Evolutionary conservation across 768 basidiomycete species (phyloP).

Genomic region (Rhodosporidiobolus sp.): DNA sequence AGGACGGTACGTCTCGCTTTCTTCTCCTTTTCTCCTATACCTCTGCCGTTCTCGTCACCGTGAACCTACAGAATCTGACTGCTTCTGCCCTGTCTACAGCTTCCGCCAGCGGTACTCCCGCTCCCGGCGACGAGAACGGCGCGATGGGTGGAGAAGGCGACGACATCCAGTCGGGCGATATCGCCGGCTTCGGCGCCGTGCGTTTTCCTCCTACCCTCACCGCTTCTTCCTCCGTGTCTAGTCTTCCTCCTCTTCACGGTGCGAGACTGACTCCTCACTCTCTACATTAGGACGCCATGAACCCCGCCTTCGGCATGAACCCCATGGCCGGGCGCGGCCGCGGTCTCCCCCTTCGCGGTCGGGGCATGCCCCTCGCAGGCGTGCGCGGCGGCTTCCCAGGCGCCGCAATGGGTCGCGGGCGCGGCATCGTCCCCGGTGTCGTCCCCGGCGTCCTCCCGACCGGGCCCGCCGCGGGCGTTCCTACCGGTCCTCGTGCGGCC

Average conservation of each 20-base stretch:
- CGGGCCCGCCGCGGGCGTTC: background rate
- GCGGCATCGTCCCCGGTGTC: slow-evolving; percentile 1
- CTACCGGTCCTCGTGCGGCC: slow-evolving; percentile 25
- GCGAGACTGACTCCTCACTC: background rate
- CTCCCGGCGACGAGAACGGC: background rate
- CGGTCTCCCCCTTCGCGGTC: slow-evolving; percentile 3
- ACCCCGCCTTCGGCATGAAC: slow-evolving; percentile 10
- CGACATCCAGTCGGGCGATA: slow-evolving; percentile 26
- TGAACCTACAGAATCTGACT: slow-evolving; percentile 56
- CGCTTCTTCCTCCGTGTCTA: background rate
- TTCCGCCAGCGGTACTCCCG: slow-evolving; percentile 63
- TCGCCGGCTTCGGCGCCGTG: slow-evolving; percentile 17
- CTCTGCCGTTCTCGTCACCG: too few species aligned
- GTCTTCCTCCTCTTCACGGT: too few species aligned
- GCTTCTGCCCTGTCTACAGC: slow-evolving; percentile 74
- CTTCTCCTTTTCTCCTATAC: slow-evolving; percentile 78
- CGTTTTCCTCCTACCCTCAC: too few species aligned
- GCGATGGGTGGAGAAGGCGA: background rate
- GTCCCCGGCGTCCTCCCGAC: background rate
- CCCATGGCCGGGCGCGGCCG: slow-evolving; percentile 8
- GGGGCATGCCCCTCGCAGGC: background rate
- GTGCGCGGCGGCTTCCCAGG: slow-evolving; percentile 1
- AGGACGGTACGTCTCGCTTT: background rate
- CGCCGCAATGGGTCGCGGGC: slow-evolving; percentile 9
- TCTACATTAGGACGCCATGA: background rate